phyloP scores from a whole-genome alignment of 2,329 filamentous ascomycete species.

The Penicillium sp. region DNA sequence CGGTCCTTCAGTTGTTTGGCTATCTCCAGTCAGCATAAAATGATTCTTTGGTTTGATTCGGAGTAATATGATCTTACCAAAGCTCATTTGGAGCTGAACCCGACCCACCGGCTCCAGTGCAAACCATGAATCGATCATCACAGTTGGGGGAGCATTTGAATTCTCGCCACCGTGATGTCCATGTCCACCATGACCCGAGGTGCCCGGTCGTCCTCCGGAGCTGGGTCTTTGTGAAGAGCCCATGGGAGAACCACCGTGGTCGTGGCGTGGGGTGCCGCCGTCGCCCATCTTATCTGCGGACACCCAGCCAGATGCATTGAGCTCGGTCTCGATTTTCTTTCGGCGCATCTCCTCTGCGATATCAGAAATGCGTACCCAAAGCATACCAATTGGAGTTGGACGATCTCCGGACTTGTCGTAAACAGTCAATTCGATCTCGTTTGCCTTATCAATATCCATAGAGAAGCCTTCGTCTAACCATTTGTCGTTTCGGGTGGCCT shows the following conservation, averaged over 20 bases:
- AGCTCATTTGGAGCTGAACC: constrained; percentile 87
- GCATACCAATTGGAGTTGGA: constrained; percentile 85
- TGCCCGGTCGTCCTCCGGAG: constrained; percentile 26
- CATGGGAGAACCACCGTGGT: constrained; percentile 56
- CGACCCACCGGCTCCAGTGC: constrained; percentile 91
- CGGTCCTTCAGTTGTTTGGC: constrained; percentile 84
- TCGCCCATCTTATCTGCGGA: constrained; percentile 92
- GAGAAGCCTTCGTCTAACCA: constrained; percentile 92
- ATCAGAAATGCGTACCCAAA: constrained; percentile 96
- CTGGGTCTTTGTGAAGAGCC: constrained; percentile 30
- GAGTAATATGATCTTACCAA: constrained; percentile 51
- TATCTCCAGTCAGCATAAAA: constrained; percentile 31
- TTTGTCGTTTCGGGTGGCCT: constrained; percentile 76
- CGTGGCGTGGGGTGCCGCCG: constrained; percentile 48
- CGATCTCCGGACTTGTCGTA: constrained; percentile 94
- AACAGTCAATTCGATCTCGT: constrained; percentile 95
- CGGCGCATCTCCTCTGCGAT: constrained; percentile 96
- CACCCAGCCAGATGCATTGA: constrained; percentile 93
- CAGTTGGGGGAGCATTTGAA: constrained; percentile 32
- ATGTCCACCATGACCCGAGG: constrained; percentile 25
- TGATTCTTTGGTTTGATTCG: background rate
- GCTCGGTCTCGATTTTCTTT: constrained; percentile 94
- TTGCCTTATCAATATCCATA: constrained; percentile 95
- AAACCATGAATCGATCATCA: constrained; percentile 87
- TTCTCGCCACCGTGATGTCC: constrained; percentile 32